These are phyloP conservation scores for Candida albicans DNA, from an alignment of 1,139 yeast species.

Conservation along the genomic window DNA sequence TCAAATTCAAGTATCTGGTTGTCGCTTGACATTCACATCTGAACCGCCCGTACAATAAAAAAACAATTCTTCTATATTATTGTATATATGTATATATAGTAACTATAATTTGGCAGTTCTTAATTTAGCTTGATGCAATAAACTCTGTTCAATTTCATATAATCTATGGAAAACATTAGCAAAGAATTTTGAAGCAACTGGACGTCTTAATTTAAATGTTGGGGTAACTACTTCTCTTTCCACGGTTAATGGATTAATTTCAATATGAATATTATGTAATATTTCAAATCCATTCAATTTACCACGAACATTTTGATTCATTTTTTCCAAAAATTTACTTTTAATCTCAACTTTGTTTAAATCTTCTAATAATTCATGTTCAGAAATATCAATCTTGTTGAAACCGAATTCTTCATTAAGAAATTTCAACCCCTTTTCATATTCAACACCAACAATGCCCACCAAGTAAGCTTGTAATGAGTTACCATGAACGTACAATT, in stretches of 20 bases:
- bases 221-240: slow-evolving; percentile 43
- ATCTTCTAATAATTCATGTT: slow-evolving; percentile 23
- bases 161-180: slow-evolving; percentile 20
- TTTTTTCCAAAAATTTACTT: slow-evolving; percentile 20
- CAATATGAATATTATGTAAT: slow-evolving; percentile 35
- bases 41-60: no score
- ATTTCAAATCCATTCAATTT: slow-evolving; percentile 31
- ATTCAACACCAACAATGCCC: slow-evolving; percentile 57
- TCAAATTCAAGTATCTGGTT: no score
- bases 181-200: slow-evolving; percentile 33
- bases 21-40: no score
- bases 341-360: slow-evolving; percentile 30
- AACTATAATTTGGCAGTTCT: slow-evolving; percentile 9
- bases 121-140: slow-evolving; percentile 13
- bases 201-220: slow-evolving; percentile 36
- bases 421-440: slow-evolving; percentile 20
- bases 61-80: not conserved
- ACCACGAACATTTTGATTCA: slow-evolving; percentile 25
- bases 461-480: slow-evolving; percentile 57
- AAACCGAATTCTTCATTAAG: slow-evolving; percentile 20
- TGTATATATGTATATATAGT: not conserved
- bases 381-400: slow-evolving; percentile 8
- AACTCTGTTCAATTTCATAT: slow-evolving; percentile 23
- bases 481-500: slow-evolving; percentile 51
- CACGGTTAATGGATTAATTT: slow-evolving; percentile 36